These are phyloP conservation scores for Boletus bicolor DNA, from an alignment of 768 basidiomycete species.

Conservation along the genomic window DNA sequence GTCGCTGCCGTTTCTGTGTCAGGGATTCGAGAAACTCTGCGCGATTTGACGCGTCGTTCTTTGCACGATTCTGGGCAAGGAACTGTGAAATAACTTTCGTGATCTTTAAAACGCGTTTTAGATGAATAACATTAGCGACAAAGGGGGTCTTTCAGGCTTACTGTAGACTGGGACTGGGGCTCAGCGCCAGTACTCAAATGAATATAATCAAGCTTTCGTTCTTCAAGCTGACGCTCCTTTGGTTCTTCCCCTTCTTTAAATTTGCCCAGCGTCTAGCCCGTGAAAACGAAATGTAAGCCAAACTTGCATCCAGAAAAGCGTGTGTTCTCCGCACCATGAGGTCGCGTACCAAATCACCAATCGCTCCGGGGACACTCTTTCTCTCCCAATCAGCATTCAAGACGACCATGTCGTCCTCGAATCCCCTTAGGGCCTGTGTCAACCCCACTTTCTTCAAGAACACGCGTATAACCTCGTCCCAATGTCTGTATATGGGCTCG, in stretches of 20 bases:
- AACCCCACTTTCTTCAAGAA: conserved; percentile 58
- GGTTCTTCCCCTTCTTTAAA: conserved; percentile 28
- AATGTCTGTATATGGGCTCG: conserved; percentile 51
- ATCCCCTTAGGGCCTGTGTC: conserved; percentile 55
- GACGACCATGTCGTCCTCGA: conserved; percentile 71
- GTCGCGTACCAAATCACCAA: conserved; percentile 48
- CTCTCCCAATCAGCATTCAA: conserved; percentile 65
- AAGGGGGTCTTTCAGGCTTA: conserved; percentile 35
- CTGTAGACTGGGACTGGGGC: conserved; percentile 56
- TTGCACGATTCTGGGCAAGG: conserved; percentile 65
- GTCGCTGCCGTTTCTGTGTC: conserved; percentile 49
- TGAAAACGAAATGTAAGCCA: conserved; percentile 1
- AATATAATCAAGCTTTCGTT: conserved; percentile 65
- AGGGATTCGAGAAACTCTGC: conserved; percentile 66
- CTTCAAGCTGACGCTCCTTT: conserved; percentile 46
- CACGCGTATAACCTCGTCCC: conserved; percentile 54
- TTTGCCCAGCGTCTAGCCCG: conserved; percentile 27
- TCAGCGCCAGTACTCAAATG: conserved; percentile 44
- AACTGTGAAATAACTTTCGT: conserved; percentile 71
- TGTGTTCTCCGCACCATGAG: conserved; percentile 43
- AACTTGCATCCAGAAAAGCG: background rate
- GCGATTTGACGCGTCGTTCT: conserved; percentile 75
- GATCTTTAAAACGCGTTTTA: conserved; percentile 39
- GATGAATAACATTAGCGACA: background rate
- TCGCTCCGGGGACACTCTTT: conserved; percentile 51